Base-by-base conservation (phyloP, 2,329 filamentous ascomycete species). In the Epichloe typhina region DNA sequence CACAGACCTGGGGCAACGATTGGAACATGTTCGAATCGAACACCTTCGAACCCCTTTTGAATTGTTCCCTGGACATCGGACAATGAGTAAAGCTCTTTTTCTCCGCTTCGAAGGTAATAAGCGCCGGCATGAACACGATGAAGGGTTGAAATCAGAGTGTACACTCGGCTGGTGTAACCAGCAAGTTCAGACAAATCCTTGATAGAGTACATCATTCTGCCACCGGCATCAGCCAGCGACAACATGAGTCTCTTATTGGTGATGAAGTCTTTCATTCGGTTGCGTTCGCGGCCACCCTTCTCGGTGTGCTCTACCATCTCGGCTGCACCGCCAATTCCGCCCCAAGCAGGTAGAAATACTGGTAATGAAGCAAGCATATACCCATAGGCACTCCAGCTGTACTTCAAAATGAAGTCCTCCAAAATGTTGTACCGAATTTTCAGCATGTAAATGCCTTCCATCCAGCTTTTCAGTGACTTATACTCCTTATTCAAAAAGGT, bases 151-250 rank as follows among this genome's bases (percentile, higher is more conserved):
- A 98, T 94, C 40, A 98, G 76, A 11, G 89, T 94, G 70, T 96
- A 98, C 12, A 98, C 90, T 43, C 93, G 83, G 52, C 88, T 95
- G 0, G 93, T 98, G 70, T 97, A 94, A 21, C 93, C 93, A 5
- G 93, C 93, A 36, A 98, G 75, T 65, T 98, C 93, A 1, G 90
- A 90, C 37, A 98, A 79, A 62, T 98, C 94, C 69, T 98, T 98
- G 73, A 98, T 95, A 55, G 87, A 93, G 72, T 98, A 98, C 93
- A 98, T 98, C 88, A 98, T 96, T 45, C 93, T 80, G 26, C 91
- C 91, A 53, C 93, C 93, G 2, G 93, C 93, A 67, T 98, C 93
- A 9, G 93, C 93, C 38, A 98, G 78, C 15, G 91, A 97, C 35
- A 98, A 78, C 93, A 98, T 97, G 39, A 98, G 82, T 4, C 93